Conservation (phyloP, 2,329 filamentous ascomycete species). For the Arachnomyces sp. region DNA sequence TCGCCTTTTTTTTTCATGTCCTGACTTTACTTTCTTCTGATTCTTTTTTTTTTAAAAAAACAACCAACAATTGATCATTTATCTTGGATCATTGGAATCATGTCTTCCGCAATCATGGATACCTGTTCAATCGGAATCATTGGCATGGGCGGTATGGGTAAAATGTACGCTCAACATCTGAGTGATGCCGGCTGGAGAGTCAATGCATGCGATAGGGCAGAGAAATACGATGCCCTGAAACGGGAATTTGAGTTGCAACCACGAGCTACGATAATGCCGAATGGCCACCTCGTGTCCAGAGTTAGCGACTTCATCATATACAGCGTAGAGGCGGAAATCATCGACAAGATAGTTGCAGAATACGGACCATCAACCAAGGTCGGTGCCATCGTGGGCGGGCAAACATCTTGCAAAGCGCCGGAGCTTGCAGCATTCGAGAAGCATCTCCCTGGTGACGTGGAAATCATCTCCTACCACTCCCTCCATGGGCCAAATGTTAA, state of each 20-base stretch:
- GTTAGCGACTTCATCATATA: conserved; percentile 97
- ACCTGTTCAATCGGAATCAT: conserved; percentile 82
- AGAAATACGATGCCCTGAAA: conserved; percentile 72
- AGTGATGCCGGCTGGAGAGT: conserved; percentile 81
- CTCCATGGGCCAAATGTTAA: conserved; percentile 90
- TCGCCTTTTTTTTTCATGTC: no score
- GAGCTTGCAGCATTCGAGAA: conserved; percentile 90
- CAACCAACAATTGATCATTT: no score
- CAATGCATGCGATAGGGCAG: conserved; percentile 86
- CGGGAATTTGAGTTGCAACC: conserved; percentile 81
- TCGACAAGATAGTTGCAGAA: conserved; percentile 75
- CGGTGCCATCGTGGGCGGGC: conserved; percentile 89
- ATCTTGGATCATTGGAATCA: no score
- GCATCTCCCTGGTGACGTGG: conserved; percentile 76
- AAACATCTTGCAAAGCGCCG: conserved; percentile 96
- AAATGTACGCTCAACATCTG: conserved; percentile 88
- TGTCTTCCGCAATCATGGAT: background rate
- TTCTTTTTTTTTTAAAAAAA: no score
- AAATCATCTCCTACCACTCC: conserved; percentile 93
- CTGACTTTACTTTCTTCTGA: no score
- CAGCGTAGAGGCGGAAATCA: conserved; percentile 88
- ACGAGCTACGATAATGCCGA: conserved; percentile 78
- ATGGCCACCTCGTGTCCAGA: conserved; percentile 92
- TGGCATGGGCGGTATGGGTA: conserved; percentile 99
- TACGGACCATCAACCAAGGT: conserved; percentile 95